Percentiles rank a stretch among this genome's conserved stretches.
These are phyloP conservation scores for Sextonia rubra DNA, from an alignment of 164 flowering plant species.

Conservation along the genomic window DNA sequence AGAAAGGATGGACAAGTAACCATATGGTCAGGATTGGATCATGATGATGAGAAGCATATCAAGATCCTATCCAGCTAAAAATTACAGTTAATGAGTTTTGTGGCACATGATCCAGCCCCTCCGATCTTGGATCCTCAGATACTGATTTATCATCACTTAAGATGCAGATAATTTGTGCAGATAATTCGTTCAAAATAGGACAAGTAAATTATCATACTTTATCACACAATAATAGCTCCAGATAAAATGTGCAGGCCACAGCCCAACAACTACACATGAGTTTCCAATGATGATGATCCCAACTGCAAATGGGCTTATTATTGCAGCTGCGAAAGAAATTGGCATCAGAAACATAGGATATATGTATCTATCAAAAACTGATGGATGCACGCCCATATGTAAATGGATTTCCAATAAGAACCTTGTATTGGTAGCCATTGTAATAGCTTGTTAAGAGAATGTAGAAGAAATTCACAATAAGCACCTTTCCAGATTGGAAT, in stretches of 20 bases:
- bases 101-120: neutral
- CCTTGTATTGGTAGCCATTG: too few relatives aligned
- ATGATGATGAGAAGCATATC: neutral
- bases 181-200: neutral
- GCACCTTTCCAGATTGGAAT: too few relatives aligned
- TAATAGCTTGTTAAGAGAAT: too few relatives aligned
- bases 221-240: slow-evolving; percentile 79
- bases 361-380: neutral
- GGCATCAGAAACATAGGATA: neutral
- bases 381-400: neutral
- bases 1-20: too few relatives aligned
- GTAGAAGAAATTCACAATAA: too few relatives aligned
- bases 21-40: too few relatives aligned
- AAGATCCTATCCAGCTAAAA: neutral
- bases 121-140: neutral
- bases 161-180: neutral
- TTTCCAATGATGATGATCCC: slow-evolving; percentile 52
- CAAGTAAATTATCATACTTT: slow-evolving; percentile 37
- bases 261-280: slow-evolving; percentile 66
- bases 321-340: slow-evolving; percentile 36
- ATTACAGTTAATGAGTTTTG: neutral
- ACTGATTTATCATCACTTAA: neutral
- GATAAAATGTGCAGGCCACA: slow-evolving; percentile 78
- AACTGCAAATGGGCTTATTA: slow-evolving; percentile 46
- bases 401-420: neutral